Base-by-base conservation (phyloP, 495 filamentous ascomycete genomes). In the Xeromyces bisporus region DNA sequence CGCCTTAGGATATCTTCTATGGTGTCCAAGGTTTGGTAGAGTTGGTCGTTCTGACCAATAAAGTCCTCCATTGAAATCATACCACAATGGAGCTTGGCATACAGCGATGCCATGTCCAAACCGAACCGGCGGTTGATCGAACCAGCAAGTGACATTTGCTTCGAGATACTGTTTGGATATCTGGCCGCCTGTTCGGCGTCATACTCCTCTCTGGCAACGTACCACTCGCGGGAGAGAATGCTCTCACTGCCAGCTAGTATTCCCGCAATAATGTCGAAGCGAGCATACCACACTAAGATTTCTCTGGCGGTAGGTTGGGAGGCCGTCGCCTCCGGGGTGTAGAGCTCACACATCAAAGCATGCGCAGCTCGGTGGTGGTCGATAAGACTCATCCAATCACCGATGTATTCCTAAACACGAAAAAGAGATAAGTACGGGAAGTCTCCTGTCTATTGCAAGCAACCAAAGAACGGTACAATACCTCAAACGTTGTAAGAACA, bases 401-500 rank as follows among this genome's bases (percentile, higher is more conserved):
- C 89, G 33, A 93, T 67, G 42, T 80, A 89, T 56, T 94, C 89
- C 87, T 96, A 44, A 15, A 41, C 27, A 26, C 18, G 7, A 28
- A 55, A 55, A 40, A 64, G 42, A 31, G 32, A 27, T 12, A 10
- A 8, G 12, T 7, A 20, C 9, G 13, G n/a, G n/a, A n/a, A n/a
- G n/a, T n/a, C n/a, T n/a, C n/a, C n/a, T n/a, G n/a, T n/a, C n/a
- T n/a, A n/a, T n/a, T n/a, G 21, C 23, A 15, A 33, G 18, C 25
- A 14, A 8, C 17, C 32, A n/a, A 34, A 14, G 13, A 32, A 25
- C 18, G 12, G 34, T 33, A 21, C 33, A 59, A 48, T 65, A 93
- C 87, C 73, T 97, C 89, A 37, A 93, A 84, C 6, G 76, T 86
- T 26, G 85, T 86, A 24, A 96, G 71, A 39, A 94, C 84, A 24